Evolutionary conservation across 352 stramenopile genomes (phyloP), one percentile per base, ranked within the genome.

Genomic region (Lagenidium sp.): DNA sequence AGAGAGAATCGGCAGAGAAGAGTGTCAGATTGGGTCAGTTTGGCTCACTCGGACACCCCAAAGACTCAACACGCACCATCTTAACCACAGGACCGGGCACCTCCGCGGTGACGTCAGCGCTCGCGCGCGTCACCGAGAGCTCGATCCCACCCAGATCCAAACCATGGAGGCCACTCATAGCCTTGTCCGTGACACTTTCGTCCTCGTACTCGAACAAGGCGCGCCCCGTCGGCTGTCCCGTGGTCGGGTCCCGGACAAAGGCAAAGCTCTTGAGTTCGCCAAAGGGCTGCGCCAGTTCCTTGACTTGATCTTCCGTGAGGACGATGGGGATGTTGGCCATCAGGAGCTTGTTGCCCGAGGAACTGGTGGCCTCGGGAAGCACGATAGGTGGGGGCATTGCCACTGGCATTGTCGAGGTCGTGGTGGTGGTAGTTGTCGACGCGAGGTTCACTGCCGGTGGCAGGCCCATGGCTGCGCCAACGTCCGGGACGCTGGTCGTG

Each of bases 291-390:
- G 92, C 78, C 13, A 94, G 60, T 47, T 94, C 79, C 55, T 81
- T 81, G 22, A 91, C 77, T 65, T 92, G 79, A 5, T 83, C 63
- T 32, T 89, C 82, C 5, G 52, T 54, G 23, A 94, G 46, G 28
- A 89, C 79, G 11, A 82, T 57, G 0, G 82, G 82, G 41, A 94
- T 86, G 44, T 94, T 94, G 10, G 64, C 71, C 79, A 94, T 89
- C 24, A 92, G 47, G 23, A 94, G 51, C 12, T 64, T 58, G 48
- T 86, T 78, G n/a, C n/a, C n/a, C n/a, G n/a, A n/a, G 8, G 42
- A 47, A 16, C 26, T 60, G 8, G 20, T 41, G 22, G 13, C 19
- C 21, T 32, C 28, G 28, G 28, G 28, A 32, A 15, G 8, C 28
- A 43, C 37, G 47, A 18, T 32, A 8, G 11, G 18, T 44, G 20